phyloP scores from a whole-genome alignment of 2,329 filamentous ascomycete genomes.

The Aspergillus latus region DNA sequence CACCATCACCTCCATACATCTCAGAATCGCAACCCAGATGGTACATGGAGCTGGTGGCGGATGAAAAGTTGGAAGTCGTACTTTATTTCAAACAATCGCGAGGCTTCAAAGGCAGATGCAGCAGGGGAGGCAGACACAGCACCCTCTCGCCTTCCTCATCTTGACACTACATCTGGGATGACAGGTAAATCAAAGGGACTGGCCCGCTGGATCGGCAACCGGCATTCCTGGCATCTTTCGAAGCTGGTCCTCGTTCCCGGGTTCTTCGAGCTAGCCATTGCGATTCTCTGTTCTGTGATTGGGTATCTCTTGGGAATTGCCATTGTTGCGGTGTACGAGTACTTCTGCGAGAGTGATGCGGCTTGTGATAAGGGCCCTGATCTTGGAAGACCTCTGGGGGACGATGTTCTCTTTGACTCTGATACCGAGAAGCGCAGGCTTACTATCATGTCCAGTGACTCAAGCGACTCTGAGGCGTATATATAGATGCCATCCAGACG shows the following conservation, averaged over 20 bases:
- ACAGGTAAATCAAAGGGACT: too few species aligned
- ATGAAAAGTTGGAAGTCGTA: background rate
- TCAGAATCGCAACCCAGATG: background rate
- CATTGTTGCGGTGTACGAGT: background rate
- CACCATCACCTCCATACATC: background rate
- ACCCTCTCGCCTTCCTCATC: too few species aligned
- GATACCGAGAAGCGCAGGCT: background rate
- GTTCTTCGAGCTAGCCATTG: background rate
- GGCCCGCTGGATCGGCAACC: too few species aligned
- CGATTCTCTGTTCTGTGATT: background rate
- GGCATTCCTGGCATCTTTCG: too few species aligned
- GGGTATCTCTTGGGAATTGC: background rate
- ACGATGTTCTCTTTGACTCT: background rate
- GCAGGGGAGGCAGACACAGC: too few species aligned
- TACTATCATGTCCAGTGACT: background rate
- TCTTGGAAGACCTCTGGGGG: background rate
- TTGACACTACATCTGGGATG: too few species aligned
- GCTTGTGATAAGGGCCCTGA: background rate
- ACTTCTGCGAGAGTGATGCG: background rate
- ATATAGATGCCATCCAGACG: too few species aligned
- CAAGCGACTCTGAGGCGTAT: too few species aligned
- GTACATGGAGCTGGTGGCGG: background rate
- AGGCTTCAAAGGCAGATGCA: too few species aligned
- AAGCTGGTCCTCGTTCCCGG: too few species aligned
- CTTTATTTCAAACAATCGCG: too few species aligned